Conservation (phyloP, 495 filamentous ascomycete genomes). For the Hyaloscypha hepaticicola region DNA sequence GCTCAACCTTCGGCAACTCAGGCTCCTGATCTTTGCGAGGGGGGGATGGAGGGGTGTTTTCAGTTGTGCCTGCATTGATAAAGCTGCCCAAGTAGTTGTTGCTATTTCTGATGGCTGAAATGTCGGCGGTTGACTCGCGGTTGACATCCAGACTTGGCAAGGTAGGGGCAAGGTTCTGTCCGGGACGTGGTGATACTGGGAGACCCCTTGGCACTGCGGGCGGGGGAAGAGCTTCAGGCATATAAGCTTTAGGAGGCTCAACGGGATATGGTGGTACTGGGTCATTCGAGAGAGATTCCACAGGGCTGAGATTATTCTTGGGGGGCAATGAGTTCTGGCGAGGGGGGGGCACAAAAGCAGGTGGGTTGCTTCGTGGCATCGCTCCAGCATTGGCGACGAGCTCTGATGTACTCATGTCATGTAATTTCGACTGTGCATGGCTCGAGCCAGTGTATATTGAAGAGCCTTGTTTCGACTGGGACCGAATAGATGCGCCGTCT, state of each 20-base stretch:
- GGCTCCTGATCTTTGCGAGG: slow-evolving; percentile 17
- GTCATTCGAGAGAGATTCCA: slow-evolving; percentile 16
- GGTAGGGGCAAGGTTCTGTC: slow-evolving; percentile 29
- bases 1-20: slow-evolving; percentile 21
- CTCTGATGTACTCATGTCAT: slow-evolving; percentile 22
- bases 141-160: slow-evolving; percentile 23
- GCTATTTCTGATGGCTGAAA: slow-evolving; percentile 39
- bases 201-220: slow-evolving; percentile 15
- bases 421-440: slow-evolving; percentile 26
- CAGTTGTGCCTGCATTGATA: slow-evolving; percentile 26
- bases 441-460: slow-evolving; percentile 63
- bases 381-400: slow-evolving; percentile 28
- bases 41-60: not conserved
- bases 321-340: slow-evolving; percentile 28
- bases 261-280: slow-evolving; percentile 24
- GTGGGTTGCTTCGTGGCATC: slow-evolving; percentile 26
- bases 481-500: slow-evolving; percentile 60
- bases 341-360: slow-evolving; percentile 26
- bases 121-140: slow-evolving; percentile 37
- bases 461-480: slow-evolving; percentile 47
- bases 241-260: slow-evolving; percentile 26
- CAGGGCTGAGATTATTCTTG: slow-evolving; percentile 14
- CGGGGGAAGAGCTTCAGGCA: slow-evolving; percentile 12
- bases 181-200: slow-evolving; percentile 22
- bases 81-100: slow-evolving; percentile 47